phyloP scores from a whole-genome alignment of 2,329 filamentous ascomycete species.

The Alternaria novae-zelandiae region DNA sequence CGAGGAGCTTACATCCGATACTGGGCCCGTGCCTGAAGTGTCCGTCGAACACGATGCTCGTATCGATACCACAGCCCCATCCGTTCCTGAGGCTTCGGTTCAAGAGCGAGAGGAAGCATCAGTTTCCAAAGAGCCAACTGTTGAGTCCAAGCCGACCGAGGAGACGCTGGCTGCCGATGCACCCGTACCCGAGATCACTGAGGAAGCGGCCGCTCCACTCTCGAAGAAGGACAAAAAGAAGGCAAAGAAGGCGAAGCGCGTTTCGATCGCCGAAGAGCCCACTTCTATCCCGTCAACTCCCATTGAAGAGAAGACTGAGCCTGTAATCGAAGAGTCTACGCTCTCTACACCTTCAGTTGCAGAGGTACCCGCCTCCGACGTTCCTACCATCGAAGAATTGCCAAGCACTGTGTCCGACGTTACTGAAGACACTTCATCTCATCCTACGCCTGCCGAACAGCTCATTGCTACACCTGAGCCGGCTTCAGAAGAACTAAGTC shows the following conservation, averaged over 20 bases:
- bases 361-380: background rate
- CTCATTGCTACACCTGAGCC: background rate
- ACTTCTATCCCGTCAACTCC: slow-evolving; percentile 6
- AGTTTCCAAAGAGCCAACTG: background rate
- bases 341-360: background rate
- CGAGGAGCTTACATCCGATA: background rate
- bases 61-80: background rate
- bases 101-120: background rate
- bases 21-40: background rate
- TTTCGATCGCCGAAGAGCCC: slow-evolving; percentile 12
- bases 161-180: background rate
- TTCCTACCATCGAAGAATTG: background rate
- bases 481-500: background rate
- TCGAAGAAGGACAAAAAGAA: slow-evolving; percentile 30
- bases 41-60: background rate
- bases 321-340: background rate
- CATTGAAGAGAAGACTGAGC: slow-evolving; percentile 11
- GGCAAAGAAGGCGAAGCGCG: slow-evolving; percentile 26
- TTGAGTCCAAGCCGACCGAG: background rate
- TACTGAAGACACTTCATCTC: background rate
- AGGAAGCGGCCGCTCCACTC: slow-evolving; percentile 6
- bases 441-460: background rate
- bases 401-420: background rate
- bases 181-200: background rate
- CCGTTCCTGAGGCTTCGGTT: background rate